Base-by-base conservation (phyloP, 208 protist genomes). In the Angomonas ambiguus region DNA sequence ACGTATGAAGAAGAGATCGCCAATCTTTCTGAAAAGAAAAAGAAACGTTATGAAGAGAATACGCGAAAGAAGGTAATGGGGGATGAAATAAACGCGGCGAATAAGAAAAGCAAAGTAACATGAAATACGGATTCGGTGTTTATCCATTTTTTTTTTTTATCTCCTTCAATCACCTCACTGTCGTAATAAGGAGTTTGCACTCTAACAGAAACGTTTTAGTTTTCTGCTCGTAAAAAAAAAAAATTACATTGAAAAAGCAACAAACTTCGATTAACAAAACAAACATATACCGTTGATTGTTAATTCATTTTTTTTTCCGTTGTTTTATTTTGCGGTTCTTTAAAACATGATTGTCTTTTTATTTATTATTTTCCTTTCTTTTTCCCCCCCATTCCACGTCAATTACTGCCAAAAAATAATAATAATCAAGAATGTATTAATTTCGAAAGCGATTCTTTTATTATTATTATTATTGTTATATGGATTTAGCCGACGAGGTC, bases 1-100 rank as follows among this genome's bases (percentile, higher is more conserved):
- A 93, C 87, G n/a, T 95, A 87, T 33, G 80, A 73, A n/a, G 76
- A 89, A 66, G 68, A 87, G 60, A 81, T 95, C 38, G 25, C 63
- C 3, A 69, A 71, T 31, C 69, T 95, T 32, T 80, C 72, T 65
- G 79, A 65, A 0, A 84, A 80, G 71, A 95, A 95, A 70, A 68
- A 77, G 6, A 74, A 76, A 28, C 77, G 90, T 2, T 92, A 83
- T 59, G 85, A 93, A 25, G 66, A 74, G 55, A 95, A 95, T 49
- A 80, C 79, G 70, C 69, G 76, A 10, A 91, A 93, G 70, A 94
- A 92, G 62, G 59, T 41, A 0, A 67, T 67, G 0, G 78, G 74
- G 0, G 77, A 61, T 0, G 25, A 67, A 20, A 53, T 53, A 24
- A 53, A 53, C 5, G 20, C 18, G 51, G 25, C 2, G 31, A 25